Conservation (phyloP, 2,329 filamentous ascomycete species). For the Penicillium crustosum region DNA sequence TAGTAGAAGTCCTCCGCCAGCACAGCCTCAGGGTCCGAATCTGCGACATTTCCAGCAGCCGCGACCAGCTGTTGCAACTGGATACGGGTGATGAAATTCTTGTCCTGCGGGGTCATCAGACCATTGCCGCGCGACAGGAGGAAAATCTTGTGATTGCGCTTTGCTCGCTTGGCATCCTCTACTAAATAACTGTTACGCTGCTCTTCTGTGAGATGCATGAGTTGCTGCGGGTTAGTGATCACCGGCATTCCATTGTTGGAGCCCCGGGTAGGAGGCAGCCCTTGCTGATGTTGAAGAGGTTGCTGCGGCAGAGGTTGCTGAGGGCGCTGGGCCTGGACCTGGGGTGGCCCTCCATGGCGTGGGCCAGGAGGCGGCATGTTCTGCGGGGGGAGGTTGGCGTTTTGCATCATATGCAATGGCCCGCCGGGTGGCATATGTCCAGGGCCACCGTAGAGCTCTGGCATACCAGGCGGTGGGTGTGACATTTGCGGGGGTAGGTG, state of each 20-base stretch:
- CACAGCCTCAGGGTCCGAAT: slow-evolving; percentile 74
- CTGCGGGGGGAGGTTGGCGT: slow-evolving; percentile 65
- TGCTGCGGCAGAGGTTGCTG: slow-evolving; percentile 33
- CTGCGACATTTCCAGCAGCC: slow-evolving; percentile 82
- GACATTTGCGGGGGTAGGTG: slow-evolving; percentile 38
- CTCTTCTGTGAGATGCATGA: slow-evolving; percentile 75
- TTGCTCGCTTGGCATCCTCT: slow-evolving; percentile 91
- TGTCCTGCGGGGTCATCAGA: slow-evolving; percentile 97
- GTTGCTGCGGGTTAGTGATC: slow-evolving; percentile 68
- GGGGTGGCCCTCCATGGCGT: slow-evolving; percentile 38
- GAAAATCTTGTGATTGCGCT: slow-evolving; percentile 98
- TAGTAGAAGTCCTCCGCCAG: slow-evolving; percentile 97
- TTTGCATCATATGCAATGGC: slow-evolving; percentile 76
- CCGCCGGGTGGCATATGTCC: slow-evolving; percentile 50
- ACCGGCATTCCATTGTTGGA: slow-evolving; percentile 49
- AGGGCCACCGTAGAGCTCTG: slow-evolving; percentile 45
- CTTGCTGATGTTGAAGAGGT: slow-evolving; percentile 36
- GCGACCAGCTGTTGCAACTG: slow-evolving; percentile 94
- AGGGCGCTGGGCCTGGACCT: slow-evolving; percentile 38
- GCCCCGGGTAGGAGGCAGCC: slow-evolving; percentile 37
- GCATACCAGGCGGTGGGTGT: slow-evolving; percentile 42
- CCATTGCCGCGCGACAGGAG: slow-evolving; percentile 91
- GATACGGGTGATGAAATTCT: slow-evolving; percentile 98
- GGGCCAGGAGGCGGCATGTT: slow-evolving; percentile 38
- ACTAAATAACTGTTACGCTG: slow-evolving; percentile 81